Percentiles rank a stretch among this genome's conserved stretches.
phyloP scores from a whole-genome alignment of 2,329 filamentous ascomycete genomes.

The Zymoseptoria brevis region DNA sequence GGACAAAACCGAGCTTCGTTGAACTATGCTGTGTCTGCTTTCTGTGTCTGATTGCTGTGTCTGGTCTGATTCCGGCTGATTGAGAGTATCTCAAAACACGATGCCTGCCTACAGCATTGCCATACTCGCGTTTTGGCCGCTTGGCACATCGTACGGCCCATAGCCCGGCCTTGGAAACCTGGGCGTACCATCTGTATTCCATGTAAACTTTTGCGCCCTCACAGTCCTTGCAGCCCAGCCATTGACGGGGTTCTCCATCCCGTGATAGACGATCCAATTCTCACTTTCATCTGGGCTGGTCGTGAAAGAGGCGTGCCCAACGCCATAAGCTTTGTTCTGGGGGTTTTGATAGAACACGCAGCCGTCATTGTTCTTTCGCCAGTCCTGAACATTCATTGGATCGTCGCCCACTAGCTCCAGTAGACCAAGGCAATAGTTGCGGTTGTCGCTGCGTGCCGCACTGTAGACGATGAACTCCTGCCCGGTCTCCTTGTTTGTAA shows the following conservation, averaged over 20 bases:
- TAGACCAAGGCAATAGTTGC: slow-evolving; percentile 47
- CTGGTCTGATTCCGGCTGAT: neutral
- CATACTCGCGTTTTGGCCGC: slow-evolving; percentile 38
- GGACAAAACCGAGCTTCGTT: neutral
- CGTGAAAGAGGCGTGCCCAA: slow-evolving; percentile 45
- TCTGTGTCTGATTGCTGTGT: neutral
- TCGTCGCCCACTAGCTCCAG: slow-evolving; percentile 43
- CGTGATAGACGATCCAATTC: slow-evolving; percentile 48
- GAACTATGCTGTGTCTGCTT: neutral
- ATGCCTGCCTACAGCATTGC: slow-evolving; percentile 16
- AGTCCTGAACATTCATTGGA: slow-evolving; percentile 43
- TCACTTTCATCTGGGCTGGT: slow-evolving; percentile 41
- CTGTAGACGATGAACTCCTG: slow-evolving; percentile 45
- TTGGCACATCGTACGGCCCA: slow-evolving; percentile 39
- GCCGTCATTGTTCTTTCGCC: slow-evolving; percentile 41
- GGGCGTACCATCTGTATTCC: slow-evolving; percentile 42
- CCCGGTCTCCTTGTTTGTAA: slow-evolving; percentile 40
- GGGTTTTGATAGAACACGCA: slow-evolving; percentile 46
- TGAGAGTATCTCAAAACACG: neutral
- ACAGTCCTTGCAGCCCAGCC: slow-evolving; percentile 44
- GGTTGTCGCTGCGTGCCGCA: slow-evolving; percentile 44
- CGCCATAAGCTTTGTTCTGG: slow-evolving; percentile 38
- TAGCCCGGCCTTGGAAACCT: slow-evolving; percentile 43
- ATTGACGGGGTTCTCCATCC: slow-evolving; percentile 41
- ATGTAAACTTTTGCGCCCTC: slow-evolving; percentile 41